Base-by-base conservation (phyloP, 2,329 filamentous ascomycete species). In the Thelonectria discophora region DNA sequence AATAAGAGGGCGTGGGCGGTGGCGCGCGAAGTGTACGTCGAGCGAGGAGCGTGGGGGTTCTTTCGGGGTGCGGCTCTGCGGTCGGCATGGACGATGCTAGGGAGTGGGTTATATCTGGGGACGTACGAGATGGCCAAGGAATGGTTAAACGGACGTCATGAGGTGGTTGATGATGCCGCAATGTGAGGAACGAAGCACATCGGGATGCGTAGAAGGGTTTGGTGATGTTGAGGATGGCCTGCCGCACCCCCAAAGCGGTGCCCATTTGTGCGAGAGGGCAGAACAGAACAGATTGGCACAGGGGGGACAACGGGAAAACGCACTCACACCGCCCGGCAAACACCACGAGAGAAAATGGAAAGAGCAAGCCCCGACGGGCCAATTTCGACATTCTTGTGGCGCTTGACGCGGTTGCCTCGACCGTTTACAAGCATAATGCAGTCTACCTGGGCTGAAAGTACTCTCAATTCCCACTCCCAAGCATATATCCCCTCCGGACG, bases 101-200 rank as follows among this genome's bases (percentile, higher is more conserved):
- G 93, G 0, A 90, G 90, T 73, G 93, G 93, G 3, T 78, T 97
- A 58, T 97, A 97, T 80, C 79, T 97, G 43, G 92, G 92, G 21
- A 90, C 91, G 45, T 97, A 97, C 77, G 93, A 97, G 76, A 89
- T 88, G 65, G 90, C 91, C 10, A 88, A 92, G 72, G 80, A 86
- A 40, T 92, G 86, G 81, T 75, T 90, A 64, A 80, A 75, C 48
- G 74, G 77, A 55, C 84, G 81, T 64, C 77, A 79, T 54, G 74
- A 72, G 21, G 34, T 66, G 43, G 79, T 82, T 49, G 79, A 82
- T 15, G 81, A 75, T 5, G 62, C 52, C 11, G 69, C 47, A 12
- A 50, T 73, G 39, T 75, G 63, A 70, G 20, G 27, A n/a, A 8
- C 17, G 37, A 21, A 3, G 27, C 7, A 5, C 21, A 32, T 30